Base-by-base conservation (phyloP, 768 basidiomycete species). In the Boletus rubescentipes region DNA sequence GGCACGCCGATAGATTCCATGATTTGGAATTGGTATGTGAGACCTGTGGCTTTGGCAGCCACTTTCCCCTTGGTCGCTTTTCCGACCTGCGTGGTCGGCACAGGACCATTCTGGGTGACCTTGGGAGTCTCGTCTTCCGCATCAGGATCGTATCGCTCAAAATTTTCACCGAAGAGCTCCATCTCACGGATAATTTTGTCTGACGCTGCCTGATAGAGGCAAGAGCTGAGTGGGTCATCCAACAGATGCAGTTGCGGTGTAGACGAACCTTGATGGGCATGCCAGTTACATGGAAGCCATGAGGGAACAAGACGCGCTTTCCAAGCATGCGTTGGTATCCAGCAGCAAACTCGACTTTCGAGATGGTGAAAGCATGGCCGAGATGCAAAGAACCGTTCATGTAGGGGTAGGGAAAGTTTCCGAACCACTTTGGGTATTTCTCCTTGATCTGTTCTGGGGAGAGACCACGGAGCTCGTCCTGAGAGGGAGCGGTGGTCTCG, bases 171-270 rank as follows among this genome's bases (percentile, higher is more conserved):
- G 62, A 99, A 99, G 72, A 98, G 74, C 64, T 94, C 93, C 72
- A 98, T 94, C 74, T 99, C 97, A 48, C 97, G 87, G 53, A 95
- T 87, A 53, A 99, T 89, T 72, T 98, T 99, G 79, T 99, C 97
- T 9, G 96, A 79, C n/a, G 95, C 87, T 9, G 97, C 88, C 96
- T 98, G 50, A 26, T n/a, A 3, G 23, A 42, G 18, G 34, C 4
- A 41, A 40, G 26, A 14, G 16, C 9, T 55, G 39, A 53, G 41
- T 16, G 38, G 11, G 30, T 16, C 21, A 21, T 14, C 9, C 1
- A 11, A 40, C 1, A 2, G 15, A 36, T 6, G 7, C 21, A 26
- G 20, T 9, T 9, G n/a, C 2, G 39, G 42, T 15, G 32, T 8
- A 55, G 9, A 74, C 87, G 54, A 57, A 92, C 96, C 84, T 98